A percentile compares a stretch with the other conserved stretches of the same genome.
phyloP scores from a whole-genome alignment of 2,329 filamentous ascomycete species.

The Stachybotrys echinatus region DNA sequence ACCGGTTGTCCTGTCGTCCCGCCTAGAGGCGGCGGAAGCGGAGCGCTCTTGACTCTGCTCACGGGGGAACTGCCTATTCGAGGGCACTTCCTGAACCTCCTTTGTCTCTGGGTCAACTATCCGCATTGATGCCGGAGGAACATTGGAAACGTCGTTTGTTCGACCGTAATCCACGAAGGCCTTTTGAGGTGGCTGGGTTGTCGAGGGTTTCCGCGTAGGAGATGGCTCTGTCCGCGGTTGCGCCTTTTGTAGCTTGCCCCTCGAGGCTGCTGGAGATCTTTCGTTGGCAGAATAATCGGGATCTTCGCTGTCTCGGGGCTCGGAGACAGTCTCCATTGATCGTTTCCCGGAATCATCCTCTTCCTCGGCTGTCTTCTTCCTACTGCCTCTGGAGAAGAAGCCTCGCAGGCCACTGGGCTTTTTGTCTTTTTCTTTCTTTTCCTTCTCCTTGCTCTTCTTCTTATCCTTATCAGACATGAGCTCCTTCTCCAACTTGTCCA shows the following conservation, averaged over 20 bases:
- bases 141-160: constrained; percentile 48
- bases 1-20: constrained; percentile 28
- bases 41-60: constrained; percentile 23
- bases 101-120: constrained; percentile 50
- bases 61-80: constrained; percentile 20
- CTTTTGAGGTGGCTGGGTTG: constrained; percentile 18
- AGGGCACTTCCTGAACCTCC: constrained; percentile 32
- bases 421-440: constrained; percentile 69
- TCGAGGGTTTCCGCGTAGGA: constrained; percentile 32
- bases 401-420: constrained; percentile 52
- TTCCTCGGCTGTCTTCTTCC: constrained; percentile 50
- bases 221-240: constrained; percentile 46
- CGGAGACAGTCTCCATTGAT: constrained; percentile 50
- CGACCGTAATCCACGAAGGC: constrained; percentile 35
- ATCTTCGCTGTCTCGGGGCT: constrained; percentile 39
- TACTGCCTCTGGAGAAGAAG: constrained; percentile 59
- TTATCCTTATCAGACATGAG: constrained; percentile 65
- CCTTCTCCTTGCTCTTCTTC: constrained; percentile 68
- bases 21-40: constrained; percentile 27
- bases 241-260: constrained; percentile 68
- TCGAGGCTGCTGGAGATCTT: constrained; percentile 39
- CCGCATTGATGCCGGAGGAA: constrained; percentile 53
- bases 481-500: constrained; percentile 61
- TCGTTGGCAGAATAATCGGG: constrained; percentile 43
- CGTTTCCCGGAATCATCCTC: constrained; percentile 57